Base-by-base conservation (phyloP, 2,329 filamentous ascomycete genomes). In the Penicillium corylophilum region DNA sequence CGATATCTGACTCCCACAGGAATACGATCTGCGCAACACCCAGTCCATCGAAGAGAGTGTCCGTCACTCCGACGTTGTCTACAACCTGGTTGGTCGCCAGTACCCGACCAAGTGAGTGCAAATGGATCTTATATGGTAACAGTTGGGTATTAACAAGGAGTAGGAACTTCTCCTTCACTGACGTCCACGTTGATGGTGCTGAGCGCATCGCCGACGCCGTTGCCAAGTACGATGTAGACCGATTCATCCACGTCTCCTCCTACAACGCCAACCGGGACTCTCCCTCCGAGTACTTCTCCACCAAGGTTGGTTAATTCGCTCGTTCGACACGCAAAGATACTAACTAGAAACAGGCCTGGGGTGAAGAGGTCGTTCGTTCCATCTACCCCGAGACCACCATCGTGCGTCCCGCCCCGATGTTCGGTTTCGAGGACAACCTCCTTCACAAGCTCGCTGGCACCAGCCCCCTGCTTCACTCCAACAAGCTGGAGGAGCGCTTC, bases 361-460 rank as follows among this genome's bases (percentile, higher is more conserved):
- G 89, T 62, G 94, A 99, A 77, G 79, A 87, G 69, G 83, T 95
- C 44, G 94, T 86, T 41, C 87, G 93, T 56, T 84, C 82, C 64
- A 92, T 97, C 70, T 99, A 91, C 79, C 94, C 94, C 23, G 94
- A 99, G 77, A 95, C 94, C 16, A 99, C 94, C 41, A 91, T 99
- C 63, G 94, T 99, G 59, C 86, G 94, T 58, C 94, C 94, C 40
- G 89, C 93, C 12, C 94, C 92, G 47, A 83, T 96, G 73, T 99
- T 95, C 69, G 94, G 94, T 31, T 95, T 91, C 68, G 94, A 99
- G 75, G 94, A 99, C 75, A 87, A 87, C 65, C 83, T 99, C 40
- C 84, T 99, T 33, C 85, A 95, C 72, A 89, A 85, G 70, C 84
- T 97, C 46, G 94, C 93, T 38, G 82, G 85, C 60, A 80, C 86